phyloP scores from a whole-genome alignment of 148 eudicot species.

The Vaccinium macrocarpon region DNA sequence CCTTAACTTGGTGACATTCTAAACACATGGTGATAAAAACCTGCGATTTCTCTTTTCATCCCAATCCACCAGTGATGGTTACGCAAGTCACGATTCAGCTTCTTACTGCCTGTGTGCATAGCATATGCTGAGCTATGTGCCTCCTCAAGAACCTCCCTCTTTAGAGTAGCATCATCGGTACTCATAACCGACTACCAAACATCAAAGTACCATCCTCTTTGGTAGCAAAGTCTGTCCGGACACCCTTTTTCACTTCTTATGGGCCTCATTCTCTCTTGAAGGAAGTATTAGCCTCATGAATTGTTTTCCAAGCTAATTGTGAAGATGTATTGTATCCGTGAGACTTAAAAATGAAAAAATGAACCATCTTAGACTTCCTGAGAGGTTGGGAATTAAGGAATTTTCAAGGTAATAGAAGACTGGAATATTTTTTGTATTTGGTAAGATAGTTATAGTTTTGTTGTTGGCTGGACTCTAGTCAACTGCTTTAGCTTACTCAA shows the following conservation, averaged over 20 bases:
- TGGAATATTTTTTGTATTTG: neutral
- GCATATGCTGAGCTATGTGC: too few relatives aligned
- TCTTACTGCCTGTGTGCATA: too few relatives aligned
- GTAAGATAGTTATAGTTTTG: neutral
- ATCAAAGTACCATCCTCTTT: too few relatives aligned
- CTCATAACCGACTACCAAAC: too few relatives aligned
- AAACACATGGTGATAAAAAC: too few relatives aligned
- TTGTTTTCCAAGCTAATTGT: neutral
- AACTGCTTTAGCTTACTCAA: neutral
- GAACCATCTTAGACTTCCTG: neutral
- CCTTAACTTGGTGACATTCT: too few relatives aligned
- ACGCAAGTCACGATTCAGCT: too few relatives aligned
- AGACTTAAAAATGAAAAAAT: neutral
- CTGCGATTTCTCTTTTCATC: too few relatives aligned
- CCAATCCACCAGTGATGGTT: too few relatives aligned
- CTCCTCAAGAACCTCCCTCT: too few relatives aligned
- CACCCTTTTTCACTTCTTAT: neutral
- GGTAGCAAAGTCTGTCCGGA: too few relatives aligned
- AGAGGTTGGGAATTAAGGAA: neutral
- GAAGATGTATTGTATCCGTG: neutral
- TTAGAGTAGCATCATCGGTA: too few relatives aligned
- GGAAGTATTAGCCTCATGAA: neutral
- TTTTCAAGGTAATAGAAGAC: neutral
- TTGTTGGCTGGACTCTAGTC: neutral
- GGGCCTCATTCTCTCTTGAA: neutral